Evolutionary conservation across 1,284 basidiomycete genomes (phyloP).

Genomic region (Prillingera fragicola): DNA sequence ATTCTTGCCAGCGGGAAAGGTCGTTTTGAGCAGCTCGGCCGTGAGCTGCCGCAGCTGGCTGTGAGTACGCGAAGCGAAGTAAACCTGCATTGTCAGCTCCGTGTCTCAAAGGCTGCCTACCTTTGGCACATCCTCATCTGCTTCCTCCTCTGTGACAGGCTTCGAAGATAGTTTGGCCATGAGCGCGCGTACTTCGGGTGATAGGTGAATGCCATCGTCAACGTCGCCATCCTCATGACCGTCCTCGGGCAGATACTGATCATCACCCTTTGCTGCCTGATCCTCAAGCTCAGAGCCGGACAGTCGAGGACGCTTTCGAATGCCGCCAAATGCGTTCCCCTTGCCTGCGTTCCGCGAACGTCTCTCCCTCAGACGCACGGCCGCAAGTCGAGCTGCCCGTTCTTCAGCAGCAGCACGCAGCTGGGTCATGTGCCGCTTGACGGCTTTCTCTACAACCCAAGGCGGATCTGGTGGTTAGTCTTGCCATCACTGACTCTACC

Average conservation of each 20-base stretch:
- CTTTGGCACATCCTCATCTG: constrained; percentile 47
- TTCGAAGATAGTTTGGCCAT: constrained; percentile 70
- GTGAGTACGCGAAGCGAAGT: constrained; percentile 91
- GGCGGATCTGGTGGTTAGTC: constrained; percentile 54
- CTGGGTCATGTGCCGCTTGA: constrained; percentile 59
- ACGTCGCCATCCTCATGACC: constrained; percentile 43
- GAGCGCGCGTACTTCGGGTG: constrained; percentile 69
- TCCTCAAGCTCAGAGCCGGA: constrained; percentile 50
- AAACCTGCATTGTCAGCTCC: constrained; percentile 55
- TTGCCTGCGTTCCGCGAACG: constrained; percentile 43
- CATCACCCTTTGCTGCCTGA: constrained; percentile 57
- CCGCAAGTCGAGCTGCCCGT: constrained; percentile 57
- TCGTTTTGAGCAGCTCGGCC: constrained; percentile 68
- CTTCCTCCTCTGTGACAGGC: constrained; percentile 38
- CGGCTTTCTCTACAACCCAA: constrained; percentile 75
- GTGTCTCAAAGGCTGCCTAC: constrained; percentile 16
- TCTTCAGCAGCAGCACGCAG: constrained; percentile 63
- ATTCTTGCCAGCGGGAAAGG: constrained; percentile 22
- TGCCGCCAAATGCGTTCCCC: constrained; percentile 17
- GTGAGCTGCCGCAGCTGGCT: constrained; percentile 89
- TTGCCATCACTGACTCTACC: not conserved
- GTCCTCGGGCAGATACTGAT: constrained; percentile 61
- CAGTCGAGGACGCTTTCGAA: constrained; percentile 7
- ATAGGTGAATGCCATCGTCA: constrained; percentile 55
- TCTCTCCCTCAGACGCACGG: constrained; percentile 61